phyloP scores from a whole-genome alignment of 441 rosid species.

The Melastoma candidum region DNA sequence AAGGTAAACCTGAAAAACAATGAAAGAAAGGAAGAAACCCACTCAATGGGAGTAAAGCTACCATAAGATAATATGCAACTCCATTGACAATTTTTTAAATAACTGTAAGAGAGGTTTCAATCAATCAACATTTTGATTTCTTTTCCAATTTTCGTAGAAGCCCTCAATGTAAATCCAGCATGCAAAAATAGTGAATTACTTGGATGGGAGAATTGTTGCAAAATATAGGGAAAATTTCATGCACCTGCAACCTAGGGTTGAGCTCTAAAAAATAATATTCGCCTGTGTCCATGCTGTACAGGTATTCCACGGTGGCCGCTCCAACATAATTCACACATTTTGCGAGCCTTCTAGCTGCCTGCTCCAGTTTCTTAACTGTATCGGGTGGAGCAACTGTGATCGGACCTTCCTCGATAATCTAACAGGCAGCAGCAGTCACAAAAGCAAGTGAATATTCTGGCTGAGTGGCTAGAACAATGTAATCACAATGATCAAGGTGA shows the following conservation, averaged over 20 bases:
- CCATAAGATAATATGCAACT: no score
- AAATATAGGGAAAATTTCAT: slow-evolving; percentile 3
- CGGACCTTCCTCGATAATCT: slow-evolving; percentile 99
- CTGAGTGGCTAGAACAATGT: slow-evolving; percentile 6
- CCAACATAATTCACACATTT: slow-evolving; percentile 91
- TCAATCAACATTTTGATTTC: no score
- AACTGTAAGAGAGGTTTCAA: no score
- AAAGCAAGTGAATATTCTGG: not conserved
- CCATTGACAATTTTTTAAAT: no score
- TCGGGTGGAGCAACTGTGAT: slow-evolving; percentile 86
- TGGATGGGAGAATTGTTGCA: no score
- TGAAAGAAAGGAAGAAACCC: no score
- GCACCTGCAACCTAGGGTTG: slow-evolving; percentile 98
- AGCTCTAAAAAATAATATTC: slow-evolving; percentile 98
- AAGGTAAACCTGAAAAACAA: no score
- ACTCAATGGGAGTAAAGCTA: no score
- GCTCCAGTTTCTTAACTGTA: slow-evolving; percentile 85
- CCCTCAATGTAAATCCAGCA: no score
- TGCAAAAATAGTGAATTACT: no score
- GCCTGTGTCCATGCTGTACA: slow-evolving; percentile 96
- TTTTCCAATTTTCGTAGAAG: no score
- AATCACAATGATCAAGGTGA: slow-evolving; percentile 14
- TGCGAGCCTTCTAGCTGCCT: slow-evolving; percentile 97
- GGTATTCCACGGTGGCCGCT: slow-evolving; percentile 99
- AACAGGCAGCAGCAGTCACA: not conserved